Percentiles rank a stretch among this genome's conserved stretches.
phyloP scores from a whole-genome alignment of 805 yeast species.

The Blastobotrys parvus region DNA sequence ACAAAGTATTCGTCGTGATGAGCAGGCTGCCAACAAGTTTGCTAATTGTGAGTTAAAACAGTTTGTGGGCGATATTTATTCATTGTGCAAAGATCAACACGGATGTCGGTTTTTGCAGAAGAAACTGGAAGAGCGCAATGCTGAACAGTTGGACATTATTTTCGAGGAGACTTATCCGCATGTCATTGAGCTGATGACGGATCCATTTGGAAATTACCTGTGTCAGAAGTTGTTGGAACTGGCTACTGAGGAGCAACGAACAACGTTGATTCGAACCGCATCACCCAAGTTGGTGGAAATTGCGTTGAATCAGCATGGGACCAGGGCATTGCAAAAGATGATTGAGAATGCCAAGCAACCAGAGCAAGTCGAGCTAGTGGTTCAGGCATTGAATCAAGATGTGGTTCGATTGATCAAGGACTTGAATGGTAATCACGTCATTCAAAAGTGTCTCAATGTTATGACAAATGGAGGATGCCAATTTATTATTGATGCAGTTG shows the following conservation, averaged over 20 bases:
- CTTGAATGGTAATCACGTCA: constrained; percentile 92
- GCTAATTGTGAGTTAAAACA: constrained; percentile 39
- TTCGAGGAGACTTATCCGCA: constrained; percentile 72
- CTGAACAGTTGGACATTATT: constrained; percentile 38
- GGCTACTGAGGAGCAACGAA: constrained; percentile 60
- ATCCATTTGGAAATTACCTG: constrained; percentile 92
- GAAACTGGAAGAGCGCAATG: constrained; percentile 53
- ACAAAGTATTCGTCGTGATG: neutral
- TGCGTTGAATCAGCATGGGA: constrained; percentile 91
- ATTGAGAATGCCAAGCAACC: constrained; percentile 71
- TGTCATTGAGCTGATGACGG: constrained; percentile 77
- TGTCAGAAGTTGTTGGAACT: constrained; percentile 84
- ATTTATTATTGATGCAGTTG: constrained; percentile 83
- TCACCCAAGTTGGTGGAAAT: constrained; percentile 66
- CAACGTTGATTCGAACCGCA: constrained; percentile 60
- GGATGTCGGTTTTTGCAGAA: constrained; percentile 91
- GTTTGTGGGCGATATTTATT: constrained; percentile 52
- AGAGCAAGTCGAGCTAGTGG: constrained; percentile 61
- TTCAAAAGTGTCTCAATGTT: constrained; percentile 81
- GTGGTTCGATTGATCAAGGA: constrained; percentile 79
- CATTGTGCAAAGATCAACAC: constrained; percentile 90
- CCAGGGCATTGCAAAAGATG: constrained; percentile 87
- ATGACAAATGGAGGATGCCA: constrained; percentile 64
- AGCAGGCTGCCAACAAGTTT: constrained; percentile 13
- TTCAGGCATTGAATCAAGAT: constrained; percentile 52